A percentile compares a stretch with the other conserved stretches of the same genome.
These are phyloP conservation scores for Termitomyces sp. DNA, from an alignment of 1,284 basidiomycete species.

Conservation along the genomic window DNA sequence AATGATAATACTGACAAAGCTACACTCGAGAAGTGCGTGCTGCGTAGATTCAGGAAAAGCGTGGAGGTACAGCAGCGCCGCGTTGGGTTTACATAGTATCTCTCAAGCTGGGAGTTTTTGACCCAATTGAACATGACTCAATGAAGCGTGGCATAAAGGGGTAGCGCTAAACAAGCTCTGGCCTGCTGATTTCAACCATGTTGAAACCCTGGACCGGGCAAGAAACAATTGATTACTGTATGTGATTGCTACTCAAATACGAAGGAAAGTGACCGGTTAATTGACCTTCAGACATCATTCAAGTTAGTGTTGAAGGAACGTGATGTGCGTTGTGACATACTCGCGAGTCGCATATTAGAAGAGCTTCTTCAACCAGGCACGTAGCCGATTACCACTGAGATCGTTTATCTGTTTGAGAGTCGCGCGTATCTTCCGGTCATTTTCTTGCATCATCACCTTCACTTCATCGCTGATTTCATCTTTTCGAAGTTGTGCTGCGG, in stretches of 20 bases:
- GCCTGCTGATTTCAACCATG: too few relatives aligned
- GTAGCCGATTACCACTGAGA: constrained; percentile 9
- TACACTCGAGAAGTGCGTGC: too few relatives aligned
- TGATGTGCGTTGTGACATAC: neutral
- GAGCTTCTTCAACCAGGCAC: constrained; percentile 5
- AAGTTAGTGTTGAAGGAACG: neutral
- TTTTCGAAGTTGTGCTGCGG: constrained; percentile 7
- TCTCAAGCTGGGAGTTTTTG: too few relatives aligned
- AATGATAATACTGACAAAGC: too few relatives aligned
- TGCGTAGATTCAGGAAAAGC: too few relatives aligned
- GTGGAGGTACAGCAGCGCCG: too few relatives aligned
- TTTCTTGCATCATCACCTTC: constrained; percentile 9
- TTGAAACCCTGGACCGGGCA: neutral
- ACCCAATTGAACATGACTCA: too few relatives aligned
- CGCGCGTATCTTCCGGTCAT: constrained; percentile 6
- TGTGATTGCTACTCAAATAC: neutral
- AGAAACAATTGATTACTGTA: neutral
- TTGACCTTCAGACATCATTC: neutral
- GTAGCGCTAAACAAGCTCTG: too few relatives aligned
- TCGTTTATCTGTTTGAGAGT: constrained; percentile 9
- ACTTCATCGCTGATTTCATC: constrained; percentile 7
- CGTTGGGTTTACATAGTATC: too few relatives aligned
- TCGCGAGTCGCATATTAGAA: neutral
- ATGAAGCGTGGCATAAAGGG: too few relatives aligned
- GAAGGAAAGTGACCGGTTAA: neutral